Evolutionary conservation across 177 flowering plant species (phyloP).

Genomic region (Vitis hybrid): DNA sequence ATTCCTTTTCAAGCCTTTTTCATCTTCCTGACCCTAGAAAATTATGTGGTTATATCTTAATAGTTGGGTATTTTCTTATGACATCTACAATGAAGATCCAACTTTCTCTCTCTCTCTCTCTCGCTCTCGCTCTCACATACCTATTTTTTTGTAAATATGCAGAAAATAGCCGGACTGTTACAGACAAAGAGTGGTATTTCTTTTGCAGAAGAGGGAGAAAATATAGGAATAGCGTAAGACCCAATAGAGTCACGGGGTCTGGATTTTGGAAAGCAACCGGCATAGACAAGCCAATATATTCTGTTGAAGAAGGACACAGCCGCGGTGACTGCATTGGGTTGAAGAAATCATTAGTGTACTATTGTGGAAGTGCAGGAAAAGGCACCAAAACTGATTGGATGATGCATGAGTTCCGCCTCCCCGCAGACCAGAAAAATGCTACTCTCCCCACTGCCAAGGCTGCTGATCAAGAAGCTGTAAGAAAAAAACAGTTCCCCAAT

Average conservation of each 20-base stretch:
- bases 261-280: conserved; percentile 53
- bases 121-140: too few relatives aligned
- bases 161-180: conserved; percentile 14
- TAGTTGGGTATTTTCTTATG: too few relatives aligned
- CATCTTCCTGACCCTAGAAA: too few relatives aligned
- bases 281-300: conserved; percentile 35
- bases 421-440: neutral
- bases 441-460: neutral
- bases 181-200: conserved; percentile 39
- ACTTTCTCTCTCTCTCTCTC: neutral
- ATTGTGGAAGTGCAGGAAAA: conserved; percentile 40
- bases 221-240: conserved; percentile 42
- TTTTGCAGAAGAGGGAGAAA: conserved; percentile 43
- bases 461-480: conserved; percentile 28
- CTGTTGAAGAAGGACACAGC: conserved; percentile 3
- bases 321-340: conserved; percentile 29
- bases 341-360: conserved; percentile 42
- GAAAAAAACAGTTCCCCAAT: neutral
- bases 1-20: too few relatives aligned
- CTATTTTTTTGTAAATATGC: neutral
- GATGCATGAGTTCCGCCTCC: conserved; percentile 50
- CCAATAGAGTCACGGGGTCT: conserved; percentile 41
- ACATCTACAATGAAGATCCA: too few relatives aligned
- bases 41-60: too few relatives aligned
- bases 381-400: conserved; percentile 51